Evolutionary conservation across 495 filamentous ascomycete species (phyloP).

Genomic region (Pyrenula aspistea): DNA sequence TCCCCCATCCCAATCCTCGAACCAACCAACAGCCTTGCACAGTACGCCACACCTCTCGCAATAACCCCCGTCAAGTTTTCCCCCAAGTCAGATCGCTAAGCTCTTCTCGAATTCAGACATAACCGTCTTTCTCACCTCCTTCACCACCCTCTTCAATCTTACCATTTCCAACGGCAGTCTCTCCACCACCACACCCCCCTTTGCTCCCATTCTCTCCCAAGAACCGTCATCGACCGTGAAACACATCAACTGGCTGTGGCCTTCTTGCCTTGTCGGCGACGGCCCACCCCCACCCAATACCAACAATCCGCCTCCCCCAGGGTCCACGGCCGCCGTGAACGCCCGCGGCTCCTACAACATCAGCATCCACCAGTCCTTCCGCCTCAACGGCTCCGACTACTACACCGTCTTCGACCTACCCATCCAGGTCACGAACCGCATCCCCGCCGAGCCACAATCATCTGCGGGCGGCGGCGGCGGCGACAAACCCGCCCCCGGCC

Average conservation of each 20-base stretch:
- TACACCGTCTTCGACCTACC: slow-evolving; percentile 61
- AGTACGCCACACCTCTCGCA: background rate
- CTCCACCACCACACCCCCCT: slow-evolving; percentile 37
- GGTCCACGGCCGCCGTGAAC: slow-evolving; percentile 8
- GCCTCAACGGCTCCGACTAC: slow-evolving; percentile 45
- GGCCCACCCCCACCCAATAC: slow-evolving; percentile 19
- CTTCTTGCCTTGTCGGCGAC: slow-evolving; percentile 49
- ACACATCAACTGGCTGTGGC: slow-evolving; percentile 58
- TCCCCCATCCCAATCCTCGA: slow-evolving; percentile 24
- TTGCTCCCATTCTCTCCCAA: slow-evolving; percentile 47
- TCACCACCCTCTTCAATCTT: slow-evolving; percentile 47
- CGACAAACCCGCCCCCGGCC: background rate
- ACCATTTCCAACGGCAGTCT: slow-evolving; percentile 55
- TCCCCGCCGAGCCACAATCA: slow-evolving; percentile 12
- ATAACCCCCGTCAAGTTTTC: too few relatives aligned
- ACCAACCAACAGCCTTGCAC: background rate
- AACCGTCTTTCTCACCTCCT: slow-evolving; percentile 54
- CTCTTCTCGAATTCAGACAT: slow-evolving; percentile 41
- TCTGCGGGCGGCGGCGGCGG: too few relatives aligned
- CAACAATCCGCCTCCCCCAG: background rate
- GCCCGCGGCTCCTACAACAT: slow-evolving; percentile 38
- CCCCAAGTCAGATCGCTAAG: slow-evolving; percentile 30
- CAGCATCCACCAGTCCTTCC: slow-evolving; percentile 56
- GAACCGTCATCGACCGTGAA: slow-evolving; percentile 55
- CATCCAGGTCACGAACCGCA: slow-evolving; percentile 54